Evolutionary conservation across 208 protist genomes (phyloP).

Genomic region (Leishmania martiniquensis): DNA sequence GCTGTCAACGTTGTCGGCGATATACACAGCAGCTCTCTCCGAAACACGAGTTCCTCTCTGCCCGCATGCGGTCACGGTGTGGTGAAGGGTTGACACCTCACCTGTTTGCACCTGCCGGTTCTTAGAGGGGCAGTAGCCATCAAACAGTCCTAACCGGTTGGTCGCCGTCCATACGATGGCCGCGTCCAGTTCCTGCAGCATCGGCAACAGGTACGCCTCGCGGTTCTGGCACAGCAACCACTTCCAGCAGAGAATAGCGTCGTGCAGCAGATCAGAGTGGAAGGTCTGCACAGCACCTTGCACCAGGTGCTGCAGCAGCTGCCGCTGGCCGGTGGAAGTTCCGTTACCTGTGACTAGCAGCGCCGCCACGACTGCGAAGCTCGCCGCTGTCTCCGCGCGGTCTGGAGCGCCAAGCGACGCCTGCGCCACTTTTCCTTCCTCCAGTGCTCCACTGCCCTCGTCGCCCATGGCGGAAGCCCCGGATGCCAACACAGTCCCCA

Average conservation of each 20-base stretch:
- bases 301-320: constrained; percentile 71
- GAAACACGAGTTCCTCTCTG: not conserved
- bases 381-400: constrained; percentile 35
- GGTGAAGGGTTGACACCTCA: constrained; percentile 15
- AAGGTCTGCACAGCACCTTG: constrained; percentile 70
- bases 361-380: constrained; percentile 51
- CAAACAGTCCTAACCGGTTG: constrained; percentile 74
- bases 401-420: constrained; percentile 2
- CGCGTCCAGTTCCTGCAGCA: constrained; percentile 63
- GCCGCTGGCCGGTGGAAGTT: constrained; percentile 31
- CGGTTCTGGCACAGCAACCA: constrained; percentile 69
- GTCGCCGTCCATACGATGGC: constrained; percentile 70
- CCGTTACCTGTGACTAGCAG: constrained; percentile 42
- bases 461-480: not conserved
- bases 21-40: constrained; percentile 16
- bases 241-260: constrained; percentile 66
- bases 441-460: constrained; percentile 4
- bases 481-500: not conserved
- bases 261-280: constrained; percentile 47
- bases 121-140: constrained; percentile 56
- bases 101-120: constrained; percentile 68
- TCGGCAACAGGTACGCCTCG: constrained; percentile 48
- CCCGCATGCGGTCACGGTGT: not conserved
- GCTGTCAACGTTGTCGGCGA: constrained; percentile 33
- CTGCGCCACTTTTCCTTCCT: constrained; percentile 9